Percentiles rank a stretch among this genome's conserved stretches.
Evolutionary conservation across 768 basidiomycete genomes (phyloP).

Genomic region (Panus rudis): DNA sequence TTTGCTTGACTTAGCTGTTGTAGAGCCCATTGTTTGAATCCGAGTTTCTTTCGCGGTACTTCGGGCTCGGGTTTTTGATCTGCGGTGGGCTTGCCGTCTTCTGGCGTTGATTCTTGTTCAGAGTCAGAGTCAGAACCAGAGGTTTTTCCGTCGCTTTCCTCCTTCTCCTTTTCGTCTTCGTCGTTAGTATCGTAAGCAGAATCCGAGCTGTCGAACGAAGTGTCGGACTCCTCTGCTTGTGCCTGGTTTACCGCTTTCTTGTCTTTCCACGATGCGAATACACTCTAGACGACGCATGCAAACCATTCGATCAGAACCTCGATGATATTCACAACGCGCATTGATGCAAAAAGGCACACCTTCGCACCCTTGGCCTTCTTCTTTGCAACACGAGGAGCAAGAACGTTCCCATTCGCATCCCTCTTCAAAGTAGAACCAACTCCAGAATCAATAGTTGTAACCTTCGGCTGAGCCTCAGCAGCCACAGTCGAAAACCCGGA

Average conservation of each 20-base stretch:
- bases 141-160: conserved; percentile 14
- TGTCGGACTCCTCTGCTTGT: conserved; percentile 35
- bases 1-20: conserved; percentile 60
- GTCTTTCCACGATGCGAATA: conserved; percentile 47
- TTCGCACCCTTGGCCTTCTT: conserved; percentile 36
- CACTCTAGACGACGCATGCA: conserved; percentile 21
- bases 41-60: conserved; percentile 34
- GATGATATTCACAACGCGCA: too few relatives aligned
- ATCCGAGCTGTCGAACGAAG: conserved; percentile 74
- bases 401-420: conserved; percentile 55
- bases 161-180: conserved; percentile 13
- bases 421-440: conserved; percentile 64
- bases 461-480: background rate
- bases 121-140: conserved; percentile 14
- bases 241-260: conserved; percentile 22
- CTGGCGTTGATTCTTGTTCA: conserved; percentile 13
- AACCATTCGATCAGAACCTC: conserved; percentile 3
- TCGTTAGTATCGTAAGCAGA: conserved; percentile 48
- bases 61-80: conserved; percentile 18
- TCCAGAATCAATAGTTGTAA: conserved; percentile 19
- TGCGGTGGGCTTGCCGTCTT: conserved; percentile 11
- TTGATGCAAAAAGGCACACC: conserved; percentile 34
- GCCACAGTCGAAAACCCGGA: conserved; percentile 14
- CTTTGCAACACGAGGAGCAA: conserved; percentile 40
- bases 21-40: conserved; percentile 89